These are phyloP conservation scores for Hysterium pulicare DNA, from an alignment of 2,329 filamentous ascomycete species.

Conservation along the genomic window DNA sequence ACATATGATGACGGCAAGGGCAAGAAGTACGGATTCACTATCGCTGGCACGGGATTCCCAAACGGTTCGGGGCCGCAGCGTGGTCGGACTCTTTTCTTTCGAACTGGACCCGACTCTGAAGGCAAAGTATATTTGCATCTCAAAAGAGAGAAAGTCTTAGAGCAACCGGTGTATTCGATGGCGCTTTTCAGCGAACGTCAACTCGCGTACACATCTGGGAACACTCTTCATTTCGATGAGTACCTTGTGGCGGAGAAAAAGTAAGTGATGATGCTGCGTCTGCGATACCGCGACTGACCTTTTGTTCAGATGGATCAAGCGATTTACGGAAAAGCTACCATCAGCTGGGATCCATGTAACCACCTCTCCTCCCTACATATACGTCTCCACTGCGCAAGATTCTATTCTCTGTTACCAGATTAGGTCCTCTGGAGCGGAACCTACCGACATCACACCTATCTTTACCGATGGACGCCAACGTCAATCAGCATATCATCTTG, in stretches of 20 bases:
- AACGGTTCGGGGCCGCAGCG: slow-evolving; percentile 15
- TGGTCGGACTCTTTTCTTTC: slow-evolving; percentile 30
- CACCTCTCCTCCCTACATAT: slow-evolving; percentile 45
- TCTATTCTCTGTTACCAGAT: slow-evolving; percentile 50
- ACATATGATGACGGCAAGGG: slow-evolving; percentile 51
- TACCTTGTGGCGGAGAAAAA: slow-evolving; percentile 15
- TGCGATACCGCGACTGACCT: slow-evolving; percentile 5
- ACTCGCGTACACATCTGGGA: slow-evolving; percentile 25
- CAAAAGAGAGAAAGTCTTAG: slow-evolving; percentile 36
- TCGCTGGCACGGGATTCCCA: slow-evolving; percentile 51
- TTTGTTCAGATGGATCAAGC: slow-evolving; percentile 37
- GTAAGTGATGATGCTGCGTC: slow-evolving; percentile 4
- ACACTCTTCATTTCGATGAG: slow-evolving; percentile 24
- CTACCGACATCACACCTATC: slow-evolving; percentile 17
- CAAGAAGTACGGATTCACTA: slow-evolving; percentile 60
- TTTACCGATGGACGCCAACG: slow-evolving; percentile 31
- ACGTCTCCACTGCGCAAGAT: slow-evolving; percentile 53
- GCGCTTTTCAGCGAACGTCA: slow-evolving; percentile 23
- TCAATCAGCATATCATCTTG: slow-evolving; percentile 23
- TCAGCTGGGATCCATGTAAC: slow-evolving; percentile 52
- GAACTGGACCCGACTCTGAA: slow-evolving; percentile 16
- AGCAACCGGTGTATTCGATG: slow-evolving; percentile 30
- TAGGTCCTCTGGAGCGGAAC: slow-evolving; percentile 28
- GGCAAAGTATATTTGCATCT: slow-evolving; percentile 48
- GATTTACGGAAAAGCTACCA: slow-evolving; percentile 40